Conservation (phyloP, 2,329 filamentous ascomycete species). For the Chrysoporthe cubensis region DNA sequence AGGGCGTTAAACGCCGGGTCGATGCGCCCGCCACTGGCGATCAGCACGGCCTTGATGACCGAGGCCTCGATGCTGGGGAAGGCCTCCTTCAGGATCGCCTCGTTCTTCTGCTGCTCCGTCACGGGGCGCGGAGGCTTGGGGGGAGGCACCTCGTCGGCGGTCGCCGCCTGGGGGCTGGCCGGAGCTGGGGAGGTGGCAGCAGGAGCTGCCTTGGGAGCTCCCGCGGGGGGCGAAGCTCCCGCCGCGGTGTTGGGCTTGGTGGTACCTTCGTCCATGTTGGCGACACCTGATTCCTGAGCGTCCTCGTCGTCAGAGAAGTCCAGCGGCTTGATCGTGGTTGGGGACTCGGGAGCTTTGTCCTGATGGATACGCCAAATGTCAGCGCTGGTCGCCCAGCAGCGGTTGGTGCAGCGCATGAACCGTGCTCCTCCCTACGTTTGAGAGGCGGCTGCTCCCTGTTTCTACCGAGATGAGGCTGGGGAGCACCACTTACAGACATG, state of each 20-base stretch:
- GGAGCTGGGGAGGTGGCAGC: slow-evolving; percentile 28
- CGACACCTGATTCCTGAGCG: slow-evolving; percentile 61
- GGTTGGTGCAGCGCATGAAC: slow-evolving; percentile 26
- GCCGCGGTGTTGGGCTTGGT: slow-evolving; percentile 29
- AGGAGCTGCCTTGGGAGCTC: slow-evolving; percentile 31
- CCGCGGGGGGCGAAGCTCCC: slow-evolving; percentile 33
- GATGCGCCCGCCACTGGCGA: slow-evolving; percentile 82
- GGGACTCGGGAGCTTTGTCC: slow-evolving; percentile 57
- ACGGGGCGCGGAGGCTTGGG: slow-evolving; percentile 85
- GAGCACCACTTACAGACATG: slow-evolving; percentile 27
- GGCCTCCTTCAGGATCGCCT: slow-evolving; percentile 87
- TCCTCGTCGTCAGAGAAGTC: slow-evolving; percentile 75
- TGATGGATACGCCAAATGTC: slow-evolving; percentile 12
- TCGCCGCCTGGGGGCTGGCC: slow-evolving; percentile 29
- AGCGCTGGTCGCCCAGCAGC: slow-evolving; percentile 16
- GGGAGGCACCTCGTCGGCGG: slow-evolving; percentile 56
- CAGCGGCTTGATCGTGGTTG: slow-evolving; percentile 66
- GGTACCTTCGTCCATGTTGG: slow-evolving; percentile 43
- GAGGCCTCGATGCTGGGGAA: slow-evolving; percentile 81
- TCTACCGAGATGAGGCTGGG: slow-evolving; percentile 28
- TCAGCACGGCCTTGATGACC: slow-evolving; percentile 86
- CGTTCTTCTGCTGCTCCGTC: slow-evolving; percentile 81
- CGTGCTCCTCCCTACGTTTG: slow-evolving; percentile 25
- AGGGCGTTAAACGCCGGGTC: slow-evolving; percentile 96
- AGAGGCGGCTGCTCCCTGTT: slow-evolving; percentile 19